Conservation (phyloP, 1,284 basidiomycete species). For the Trichosporon ovoides region DNA sequence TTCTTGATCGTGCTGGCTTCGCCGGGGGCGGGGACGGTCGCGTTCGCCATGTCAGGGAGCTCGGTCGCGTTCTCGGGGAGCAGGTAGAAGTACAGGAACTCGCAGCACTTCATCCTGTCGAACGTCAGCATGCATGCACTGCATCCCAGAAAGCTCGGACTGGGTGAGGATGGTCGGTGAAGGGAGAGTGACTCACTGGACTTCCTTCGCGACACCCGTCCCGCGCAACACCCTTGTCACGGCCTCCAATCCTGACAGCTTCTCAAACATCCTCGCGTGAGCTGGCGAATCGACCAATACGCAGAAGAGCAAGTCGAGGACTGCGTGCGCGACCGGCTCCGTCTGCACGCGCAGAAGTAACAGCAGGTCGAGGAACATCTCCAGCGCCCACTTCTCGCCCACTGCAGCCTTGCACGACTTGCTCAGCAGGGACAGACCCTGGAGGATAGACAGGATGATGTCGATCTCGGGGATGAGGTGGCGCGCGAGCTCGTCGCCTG, state of each 20-base stretch:
- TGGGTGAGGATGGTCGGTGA: no score
- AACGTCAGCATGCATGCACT: not conserved
- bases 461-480: constrained; percentile 34
- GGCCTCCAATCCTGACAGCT: constrained; percentile 64
- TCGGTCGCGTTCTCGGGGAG: constrained; percentile 59
- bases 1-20: not conserved
- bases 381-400: constrained; percentile 62
- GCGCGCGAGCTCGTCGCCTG: constrained; percentile 28
- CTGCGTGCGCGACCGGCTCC: constrained; percentile 55
- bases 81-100: constrained; percentile 86
- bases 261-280: constrained; percentile 72
- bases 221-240: constrained; percentile 78
- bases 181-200: constrained; percentile 68
- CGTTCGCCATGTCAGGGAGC: constrained; percentile 7
- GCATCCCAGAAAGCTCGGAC: no score
- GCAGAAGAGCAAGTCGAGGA: constrained; percentile 75
- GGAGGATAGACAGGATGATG: constrained; percentile 60
- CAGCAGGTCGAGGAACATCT: constrained; percentile 49
- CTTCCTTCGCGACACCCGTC: constrained; percentile 70
- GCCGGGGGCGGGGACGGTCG: not conserved
- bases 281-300: constrained; percentile 72
- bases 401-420: constrained; percentile 62
- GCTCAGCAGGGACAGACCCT: constrained; percentile 73
- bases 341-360: constrained; percentile 34
- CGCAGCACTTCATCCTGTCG: constrained; percentile 81